phyloP scores from a whole-genome alignment of 192 early-diverging fungal genomes.

The Entomortierella beljakovae region DNA sequence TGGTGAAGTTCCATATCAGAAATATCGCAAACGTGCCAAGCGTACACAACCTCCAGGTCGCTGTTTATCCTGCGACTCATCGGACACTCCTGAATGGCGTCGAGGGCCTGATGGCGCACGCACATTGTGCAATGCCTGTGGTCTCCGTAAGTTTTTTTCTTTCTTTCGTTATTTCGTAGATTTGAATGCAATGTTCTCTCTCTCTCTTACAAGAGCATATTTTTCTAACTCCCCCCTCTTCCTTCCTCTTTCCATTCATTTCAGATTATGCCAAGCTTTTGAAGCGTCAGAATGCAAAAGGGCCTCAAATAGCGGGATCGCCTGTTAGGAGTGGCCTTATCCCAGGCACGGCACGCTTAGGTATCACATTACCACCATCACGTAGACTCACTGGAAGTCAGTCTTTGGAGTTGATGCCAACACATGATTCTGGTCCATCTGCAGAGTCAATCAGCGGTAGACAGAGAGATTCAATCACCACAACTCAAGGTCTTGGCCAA shows the following conservation, averaged over 20 bases:
- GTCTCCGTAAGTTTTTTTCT: conserved; percentile 72
- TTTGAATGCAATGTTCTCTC: background rate
- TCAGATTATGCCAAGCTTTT: conserved; percentile 46
- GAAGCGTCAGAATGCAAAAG: conserved; percentile 22
- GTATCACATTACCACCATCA: too few species aligned
- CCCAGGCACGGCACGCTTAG: background rate
- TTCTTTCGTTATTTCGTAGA: too few species aligned
- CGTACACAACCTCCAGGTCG: conserved; percentile 72
- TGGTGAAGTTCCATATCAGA: conserved; percentile 21
- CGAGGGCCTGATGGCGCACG: conserved; percentile 91
- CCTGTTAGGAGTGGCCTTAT: background rate
- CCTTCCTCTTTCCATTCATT: background rate
- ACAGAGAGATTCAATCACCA: too few species aligned
- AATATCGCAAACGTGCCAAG: conserved; percentile 55
- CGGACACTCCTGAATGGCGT: conserved; percentile 95
- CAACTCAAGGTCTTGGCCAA: too few species aligned
- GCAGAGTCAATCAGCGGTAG: too few species aligned
- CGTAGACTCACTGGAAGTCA: too few species aligned
- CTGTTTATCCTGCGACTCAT: conserved; percentile 84
- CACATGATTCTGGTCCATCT: too few species aligned
- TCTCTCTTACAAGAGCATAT: background rate
- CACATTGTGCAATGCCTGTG: conserved; percentile 96
- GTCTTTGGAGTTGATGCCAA: too few species aligned
- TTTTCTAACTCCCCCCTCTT: background rate
- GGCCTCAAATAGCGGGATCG: background rate